Base-by-base conservation (phyloP, 2,329 filamentous ascomycete species). In the Bipolaris bicolor region DNA sequence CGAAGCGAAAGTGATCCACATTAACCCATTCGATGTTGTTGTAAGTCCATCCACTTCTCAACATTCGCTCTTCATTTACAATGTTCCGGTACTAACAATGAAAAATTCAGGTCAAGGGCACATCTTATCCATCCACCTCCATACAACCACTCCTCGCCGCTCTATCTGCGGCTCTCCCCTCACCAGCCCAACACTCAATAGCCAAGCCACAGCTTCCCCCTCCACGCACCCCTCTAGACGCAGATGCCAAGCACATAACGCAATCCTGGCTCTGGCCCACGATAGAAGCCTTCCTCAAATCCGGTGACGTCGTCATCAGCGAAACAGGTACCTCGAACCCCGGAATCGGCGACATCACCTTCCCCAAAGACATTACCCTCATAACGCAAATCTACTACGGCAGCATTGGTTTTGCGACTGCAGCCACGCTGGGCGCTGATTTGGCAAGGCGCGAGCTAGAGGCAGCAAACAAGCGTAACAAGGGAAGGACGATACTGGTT, bases 401-500 rank as follows among this genome's bases (percentile, higher is more conserved):
- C 46, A 75, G 70, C 52, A 80, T 81, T 52, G 79, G 79, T 1
- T 80, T 71, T 55, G 77, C 78, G 2, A 76, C 73, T 1, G 76
- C 78, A 5, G 78, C 79, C 0, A 74, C 78, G 1, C 68, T 80
- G 3, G 79, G 79, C 13, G 70, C 71, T 1, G 78, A 78, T 22
- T 55, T 79, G 0, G 88, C 87, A 0, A 79, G 82, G 3, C 71
- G 74, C 18, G 84, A 87, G 54, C 67, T 81, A 11, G 57, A 66
- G 46, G 39, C 55, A 6, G 45, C 26, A 16, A 46, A 31, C 5
- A 5, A 18, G 26, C 1, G 41, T 10, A 13, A 16, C 22, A 43
- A 43, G 10, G 69, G 73, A 5, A 55, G 83, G 52, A 84, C 85
- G 0, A 79, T 88, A 9, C 73, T 88, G 1, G 79, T 86, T 58